These are phyloP conservation scores for Neurospora sp. DNA, from an alignment of 495 filamentous ascomycete genomes.

Conservation along the genomic window DNA sequence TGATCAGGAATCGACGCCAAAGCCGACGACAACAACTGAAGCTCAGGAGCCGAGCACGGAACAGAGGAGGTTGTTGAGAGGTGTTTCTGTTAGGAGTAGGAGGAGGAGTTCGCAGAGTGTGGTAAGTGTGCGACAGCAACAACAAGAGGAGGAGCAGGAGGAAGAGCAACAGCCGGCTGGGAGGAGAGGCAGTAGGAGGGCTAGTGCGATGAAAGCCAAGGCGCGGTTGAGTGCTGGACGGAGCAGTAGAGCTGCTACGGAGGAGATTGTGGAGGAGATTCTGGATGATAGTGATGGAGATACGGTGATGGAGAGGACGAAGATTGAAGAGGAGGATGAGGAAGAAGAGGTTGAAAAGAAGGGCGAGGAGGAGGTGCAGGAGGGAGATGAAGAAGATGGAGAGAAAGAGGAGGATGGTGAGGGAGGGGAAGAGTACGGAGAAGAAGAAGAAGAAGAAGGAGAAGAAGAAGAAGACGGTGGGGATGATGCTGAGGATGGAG, in stretches of 20 bases:
- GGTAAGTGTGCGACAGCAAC: background rate
- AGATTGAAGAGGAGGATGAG: conserved; percentile 7
- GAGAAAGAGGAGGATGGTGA: background rate
- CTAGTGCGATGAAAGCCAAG: background rate
- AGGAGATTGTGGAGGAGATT: conserved; percentile 13
- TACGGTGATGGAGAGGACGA: conserved; percentile 10
- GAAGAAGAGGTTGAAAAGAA: conserved; percentile 5
- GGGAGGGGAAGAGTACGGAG: background rate
- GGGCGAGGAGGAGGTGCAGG: background rate
- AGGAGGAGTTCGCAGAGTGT: background rate
- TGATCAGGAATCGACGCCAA: background rate
- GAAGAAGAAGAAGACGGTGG: background rate
- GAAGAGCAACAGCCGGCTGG: background rate
- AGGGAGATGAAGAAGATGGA: background rate
- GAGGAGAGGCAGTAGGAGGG: background rate
- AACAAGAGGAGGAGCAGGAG: background rate
- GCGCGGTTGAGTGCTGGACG: conserved; percentile 5
- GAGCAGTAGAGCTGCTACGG: background rate
- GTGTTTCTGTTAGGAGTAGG: background rate
- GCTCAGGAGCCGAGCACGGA: background rate
- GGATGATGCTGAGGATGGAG: conserved; percentile 4
- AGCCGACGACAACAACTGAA: background rate
- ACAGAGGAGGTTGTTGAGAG: background rate
- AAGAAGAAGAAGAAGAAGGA: background rate
- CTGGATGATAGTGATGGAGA: conserved; percentile 2